Evolutionary conservation across 495 filamentous ascomycete genomes (phyloP).

Genomic region (Hyaloscypha variabilis): DNA sequence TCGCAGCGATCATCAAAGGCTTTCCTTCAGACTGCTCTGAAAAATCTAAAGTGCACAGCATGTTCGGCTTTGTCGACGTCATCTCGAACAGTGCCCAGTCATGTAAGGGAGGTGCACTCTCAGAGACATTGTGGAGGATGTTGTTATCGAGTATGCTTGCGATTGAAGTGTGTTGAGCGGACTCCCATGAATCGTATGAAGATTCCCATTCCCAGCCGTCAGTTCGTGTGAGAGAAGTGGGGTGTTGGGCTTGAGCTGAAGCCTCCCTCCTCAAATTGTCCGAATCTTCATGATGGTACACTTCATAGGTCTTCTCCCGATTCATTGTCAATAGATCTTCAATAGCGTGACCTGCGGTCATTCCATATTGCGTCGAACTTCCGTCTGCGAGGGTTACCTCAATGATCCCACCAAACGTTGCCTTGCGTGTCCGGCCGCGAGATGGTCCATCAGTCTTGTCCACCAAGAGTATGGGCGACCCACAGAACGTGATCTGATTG

Average conservation of each 20-base stretch:
- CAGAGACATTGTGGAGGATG: neutral
- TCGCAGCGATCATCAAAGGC: neutral
- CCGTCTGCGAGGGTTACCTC: neutral
- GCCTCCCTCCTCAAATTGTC: neutral
- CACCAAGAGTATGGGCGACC: neutral
- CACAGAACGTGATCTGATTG: conserved; percentile 2
- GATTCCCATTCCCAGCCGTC: neutral
- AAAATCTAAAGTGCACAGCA: neutral
- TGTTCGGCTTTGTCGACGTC: neutral
- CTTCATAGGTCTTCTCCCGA: neutral
- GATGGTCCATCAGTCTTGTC: conserved; percentile 1
- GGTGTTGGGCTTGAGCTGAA: neutral
- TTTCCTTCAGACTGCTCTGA: neutral
- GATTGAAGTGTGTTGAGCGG: neutral
- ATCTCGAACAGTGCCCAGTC: neutral
- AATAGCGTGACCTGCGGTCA: conserved; percentile 6
- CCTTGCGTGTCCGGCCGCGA: neutral
- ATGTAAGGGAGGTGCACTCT: neutral
- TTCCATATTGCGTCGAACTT: conserved; percentile 2
- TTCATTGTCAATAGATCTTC: neutral
- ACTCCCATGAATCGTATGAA: neutral
- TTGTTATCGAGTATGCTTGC: neutral
- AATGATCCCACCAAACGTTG: conserved; percentile 9
- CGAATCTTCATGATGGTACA: neutral
- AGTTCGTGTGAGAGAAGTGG: neutral